Base-by-base conservation (phyloP, 2,329 filamentous ascomycete genomes). In the Cordyceps militaris region DNA sequence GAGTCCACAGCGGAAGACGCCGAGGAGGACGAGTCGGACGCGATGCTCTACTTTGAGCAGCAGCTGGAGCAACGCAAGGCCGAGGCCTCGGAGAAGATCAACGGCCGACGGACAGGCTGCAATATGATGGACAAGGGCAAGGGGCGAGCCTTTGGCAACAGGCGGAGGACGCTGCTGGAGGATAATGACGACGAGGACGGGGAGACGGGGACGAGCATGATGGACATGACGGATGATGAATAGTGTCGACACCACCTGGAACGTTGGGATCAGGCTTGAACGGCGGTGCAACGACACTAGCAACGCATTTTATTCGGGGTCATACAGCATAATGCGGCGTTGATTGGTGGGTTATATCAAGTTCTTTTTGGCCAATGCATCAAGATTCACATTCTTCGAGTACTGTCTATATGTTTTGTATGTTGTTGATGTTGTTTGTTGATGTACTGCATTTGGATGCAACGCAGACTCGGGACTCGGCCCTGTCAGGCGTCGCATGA, bases 221-320 rank as follows among this genome's bases (percentile, higher is more conserved):
- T 84, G 72, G 81, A 81, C 44, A 74, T 81, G 73, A 80, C 78
- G 59, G 81, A 84, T 65, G 79, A 80, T 56, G 79, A 82, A 56
- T 71, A 65, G 59, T 36, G 24, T 23, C 34, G n/a, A 7, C 32
- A 21, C 23, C 32, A 21, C 28, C 11, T 11, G 38, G 28, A 19
- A 10, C n/a, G n/a, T n/a, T 48, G 19, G 34, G 14, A 32, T 49
- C 23, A 49, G 13, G 34, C 16, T 56, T 48, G 24, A 48, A 42
- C 38, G 24, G 11, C 5, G 38, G 7, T 21, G 21, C 11, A 23
- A 10, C 38, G 9, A 14, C 13, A 32, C n/a, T 23, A 5, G 36
- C 26, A 42, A 28, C 38, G 40, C 21, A 44, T 19, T 34, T 36
- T 19, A 4, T 53, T 38, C 19, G 34, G 49, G 38, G 46, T 55